Conservation (phyloP, 306 rosid species). For the Sechiopsis laciniata region DNA sequence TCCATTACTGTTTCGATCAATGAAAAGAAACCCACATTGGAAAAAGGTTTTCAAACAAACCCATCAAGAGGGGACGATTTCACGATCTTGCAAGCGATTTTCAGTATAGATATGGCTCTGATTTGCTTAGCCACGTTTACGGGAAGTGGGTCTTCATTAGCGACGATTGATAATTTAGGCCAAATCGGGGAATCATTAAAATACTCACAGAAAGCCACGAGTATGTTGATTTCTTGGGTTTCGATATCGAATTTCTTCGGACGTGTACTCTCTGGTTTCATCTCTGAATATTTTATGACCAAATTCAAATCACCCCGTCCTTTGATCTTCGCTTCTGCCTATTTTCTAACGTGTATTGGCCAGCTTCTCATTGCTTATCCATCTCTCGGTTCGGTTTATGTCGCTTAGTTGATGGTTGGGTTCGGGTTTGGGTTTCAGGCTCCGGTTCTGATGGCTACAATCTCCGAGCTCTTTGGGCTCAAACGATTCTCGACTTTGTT, state of each 20-base stretch:
- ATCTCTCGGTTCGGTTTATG: neutral
- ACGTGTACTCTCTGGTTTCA: neutral
- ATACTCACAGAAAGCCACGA: too few relatives aligned
- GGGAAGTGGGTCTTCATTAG: too few relatives aligned
- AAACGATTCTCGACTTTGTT: neutral
- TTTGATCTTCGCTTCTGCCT: neutral
- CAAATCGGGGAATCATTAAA: too few relatives aligned
- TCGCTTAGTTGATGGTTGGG: neutral
- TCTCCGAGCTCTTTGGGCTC: neutral
- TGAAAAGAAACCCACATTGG: too few relatives aligned
- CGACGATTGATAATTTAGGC: too few relatives aligned
- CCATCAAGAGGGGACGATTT: too few relatives aligned
- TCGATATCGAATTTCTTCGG: neutral
- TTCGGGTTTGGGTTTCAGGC: neutral
- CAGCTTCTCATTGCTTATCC: neutral
- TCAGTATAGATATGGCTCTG: too few relatives aligned
- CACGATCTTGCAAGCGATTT: too few relatives aligned
- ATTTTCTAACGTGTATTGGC: neutral
- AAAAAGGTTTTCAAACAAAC: too few relatives aligned
- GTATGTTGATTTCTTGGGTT: neutral
- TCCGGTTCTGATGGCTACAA: neutral
- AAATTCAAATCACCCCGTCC: slow-evolving; percentile 6
- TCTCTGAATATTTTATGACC: neutral
- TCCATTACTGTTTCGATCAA: neutral
- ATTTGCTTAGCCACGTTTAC: too few relatives aligned